phyloP scores from a whole-genome alignment of 2,329 filamentous ascomycete genomes.

The Cordyceps pruinosa region DNA sequence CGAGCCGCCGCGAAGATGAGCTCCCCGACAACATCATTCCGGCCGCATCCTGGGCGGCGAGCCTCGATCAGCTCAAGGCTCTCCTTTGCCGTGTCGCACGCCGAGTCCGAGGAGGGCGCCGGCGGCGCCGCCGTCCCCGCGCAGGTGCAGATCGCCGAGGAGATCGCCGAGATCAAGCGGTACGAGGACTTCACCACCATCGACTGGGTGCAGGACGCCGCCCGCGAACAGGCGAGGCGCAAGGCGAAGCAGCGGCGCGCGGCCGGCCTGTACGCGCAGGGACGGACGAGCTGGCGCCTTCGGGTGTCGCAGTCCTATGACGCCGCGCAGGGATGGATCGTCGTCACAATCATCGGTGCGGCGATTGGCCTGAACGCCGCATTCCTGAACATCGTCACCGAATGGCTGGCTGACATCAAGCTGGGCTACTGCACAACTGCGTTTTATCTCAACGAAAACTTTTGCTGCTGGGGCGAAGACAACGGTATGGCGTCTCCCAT shows the following conservation, averaged over 20 bases:
- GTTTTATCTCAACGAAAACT: constrained; percentile 95
- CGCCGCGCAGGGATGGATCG: constrained; percentile 95
- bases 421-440: constrained; percentile 90
- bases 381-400: constrained; percentile 88
- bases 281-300: constrained; percentile 68
- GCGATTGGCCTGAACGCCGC: constrained; percentile 91
- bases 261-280: constrained; percentile 63
- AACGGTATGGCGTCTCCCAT: constrained; percentile 45
- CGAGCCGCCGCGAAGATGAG: constrained; percentile 30
- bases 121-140: constrained; percentile 43
- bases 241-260: constrained; percentile 67
- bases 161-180: constrained; percentile 95
- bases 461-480: constrained; percentile 97
- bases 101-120: constrained; percentile 56
- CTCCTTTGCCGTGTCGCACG: constrained; percentile 59
- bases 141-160: constrained; percentile 75
- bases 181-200: constrained; percentile 99
- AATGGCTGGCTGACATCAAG: constrained; percentile 96
- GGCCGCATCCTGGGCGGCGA: constrained; percentile 30
- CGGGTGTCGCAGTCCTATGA: constrained; percentile 84
- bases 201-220: constrained; percentile 98
- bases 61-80: constrained; percentile 58
- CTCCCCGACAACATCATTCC: constrained; percentile 30
- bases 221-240: constrained; percentile 77
- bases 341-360: constrained; percentile 87